These are phyloP conservation scores for Penicillium oxalicum DNA, from an alignment of 2,329 filamentous ascomycete genomes.

Conservation along the genomic window DNA sequence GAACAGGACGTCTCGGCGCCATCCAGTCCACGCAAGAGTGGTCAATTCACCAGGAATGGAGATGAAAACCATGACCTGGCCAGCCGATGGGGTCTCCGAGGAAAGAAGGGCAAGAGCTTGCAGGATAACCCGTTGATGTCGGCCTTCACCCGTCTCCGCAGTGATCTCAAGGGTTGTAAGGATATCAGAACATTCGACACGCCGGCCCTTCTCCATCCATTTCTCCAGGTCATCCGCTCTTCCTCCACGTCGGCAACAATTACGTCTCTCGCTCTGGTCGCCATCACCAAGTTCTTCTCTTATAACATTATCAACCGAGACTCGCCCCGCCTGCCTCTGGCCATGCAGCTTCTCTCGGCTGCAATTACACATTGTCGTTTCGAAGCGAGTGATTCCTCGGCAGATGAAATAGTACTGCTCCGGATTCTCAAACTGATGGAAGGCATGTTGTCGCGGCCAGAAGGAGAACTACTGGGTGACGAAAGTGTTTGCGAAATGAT, in stretches of 20 bases:
- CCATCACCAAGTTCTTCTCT: constrained; percentile 91
- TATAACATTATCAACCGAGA: constrained; percentile 82
- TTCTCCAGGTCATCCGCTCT: constrained; percentile 91
- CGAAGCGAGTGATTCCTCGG: constrained; percentile 88
- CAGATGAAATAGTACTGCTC: constrained; percentile 90
- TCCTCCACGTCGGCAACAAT: constrained; percentile 95
- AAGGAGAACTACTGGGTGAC: constrained; percentile 88
- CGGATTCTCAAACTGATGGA: constrained; percentile 98
- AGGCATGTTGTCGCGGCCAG: constrained; percentile 90
- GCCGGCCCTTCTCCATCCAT: constrained; percentile 81
- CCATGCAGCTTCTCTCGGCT: constrained; percentile 89
- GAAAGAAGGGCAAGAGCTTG: constrained; percentile 94
- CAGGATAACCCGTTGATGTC: constrained; percentile 96
- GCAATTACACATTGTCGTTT: constrained; percentile 97
- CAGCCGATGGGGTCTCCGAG: constrained; percentile 86
- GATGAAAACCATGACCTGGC: constrained; percentile 51
- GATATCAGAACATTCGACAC: constrained; percentile 88
- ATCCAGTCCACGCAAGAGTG: constrained; percentile 27
- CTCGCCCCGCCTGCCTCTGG: constrained; percentile 81
- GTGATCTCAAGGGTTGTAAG: constrained; percentile 82
- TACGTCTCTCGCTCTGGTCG: constrained; percentile 86
- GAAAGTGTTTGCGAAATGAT: constrained; percentile 99
- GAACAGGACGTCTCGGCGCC: constrained; percentile 40
- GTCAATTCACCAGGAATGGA: constrained; percentile 14
- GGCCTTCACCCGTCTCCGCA: constrained; percentile 82